Evolutionary conservation across 371 early-diverging fungal genomes (phyloP), one percentile per base, ranked within the genome.

Genomic region (Syncephalastrum monosporum): DNA sequence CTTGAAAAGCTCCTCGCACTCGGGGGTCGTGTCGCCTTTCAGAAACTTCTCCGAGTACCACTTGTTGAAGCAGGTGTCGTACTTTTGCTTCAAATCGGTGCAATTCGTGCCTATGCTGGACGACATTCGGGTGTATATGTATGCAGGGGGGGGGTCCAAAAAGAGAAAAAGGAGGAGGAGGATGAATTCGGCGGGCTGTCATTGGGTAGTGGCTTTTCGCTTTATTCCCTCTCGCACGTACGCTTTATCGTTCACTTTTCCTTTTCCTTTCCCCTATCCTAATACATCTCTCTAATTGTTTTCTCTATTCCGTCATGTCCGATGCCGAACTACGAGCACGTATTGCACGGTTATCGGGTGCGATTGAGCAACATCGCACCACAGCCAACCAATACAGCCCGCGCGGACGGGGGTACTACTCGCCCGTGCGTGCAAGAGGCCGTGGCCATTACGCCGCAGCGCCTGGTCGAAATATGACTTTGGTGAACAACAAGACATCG

Each of bases 11-110:
- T 88, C 90, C 54, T 91, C 88, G 71, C 97, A 97, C 68, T 90
- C 89, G 16, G 86, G 85, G 1, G 83, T 73, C 14, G 79, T 83
- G 45, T 89, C 87, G 24, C 97, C 96, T 60, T 92, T 90, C 33
- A 97, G 72, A 65, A 94, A 95, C 74, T 92, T 91, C 69, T 95
- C 94, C 47, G 92, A 87, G 68, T 97, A 97, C 97, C 97, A 97
- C 54, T 87, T 86, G 68, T 94, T 93, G 68, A 97, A 97, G 69
- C 97, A 97, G 25, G 71, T 74, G 49, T 97, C 96, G 67, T 95
- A 97, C 61, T 90, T 81, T 70, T 89, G 83, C 80, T 96, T 97
- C 45, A 96, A 81, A 48, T 88, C 84, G 23, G 91, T 94, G 73
- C 97, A 96, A 56, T 94, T 80, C 56, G 83, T 71, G 42, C 88